Evolutionary conservation across 805 yeast species (phyloP).

Genomic region (Spathaspora girioi): DNA sequence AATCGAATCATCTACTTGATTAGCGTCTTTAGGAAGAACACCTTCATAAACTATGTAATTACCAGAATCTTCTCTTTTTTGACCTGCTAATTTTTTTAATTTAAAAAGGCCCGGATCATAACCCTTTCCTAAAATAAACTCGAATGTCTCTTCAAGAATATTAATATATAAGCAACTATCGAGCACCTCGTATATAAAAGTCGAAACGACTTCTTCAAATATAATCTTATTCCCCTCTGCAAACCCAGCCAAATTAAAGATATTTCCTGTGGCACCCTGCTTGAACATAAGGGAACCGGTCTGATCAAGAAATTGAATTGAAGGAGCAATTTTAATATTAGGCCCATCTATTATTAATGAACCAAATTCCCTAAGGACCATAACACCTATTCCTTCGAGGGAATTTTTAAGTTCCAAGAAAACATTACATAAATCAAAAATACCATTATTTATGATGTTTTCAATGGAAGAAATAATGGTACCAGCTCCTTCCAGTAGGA

Average conservation of each 20-base stretch:
- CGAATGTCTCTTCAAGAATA: too few species aligned
- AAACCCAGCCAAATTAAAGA: not conserved
- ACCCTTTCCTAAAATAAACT: not conserved
- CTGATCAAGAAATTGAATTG: not conserved
- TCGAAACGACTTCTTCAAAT: not conserved
- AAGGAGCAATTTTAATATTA: not conserved
- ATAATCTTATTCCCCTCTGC: not conserved
- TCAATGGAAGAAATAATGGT: not conserved
- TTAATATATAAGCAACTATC: too few species aligned
- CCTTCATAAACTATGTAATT: not conserved
- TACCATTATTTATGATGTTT: not conserved
- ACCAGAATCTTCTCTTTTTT: too few species aligned
- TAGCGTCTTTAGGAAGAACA: not conserved
- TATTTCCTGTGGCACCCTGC: not conserved
- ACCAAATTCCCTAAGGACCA: not conserved
- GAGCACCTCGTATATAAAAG: not conserved
- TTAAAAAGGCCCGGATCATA: not conserved
- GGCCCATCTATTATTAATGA: not conserved
- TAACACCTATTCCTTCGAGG: not conserved
- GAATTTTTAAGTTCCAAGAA: not conserved
- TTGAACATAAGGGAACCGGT: not conserved
- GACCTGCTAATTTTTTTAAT: too few species aligned
- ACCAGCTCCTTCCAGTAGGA: not conserved
- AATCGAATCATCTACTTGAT: not conserved
- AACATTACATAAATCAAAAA: not conserved